phyloP scores from a whole-genome alignment of 1,139 yeast species.

The Suhomyces maxii region DNA sequence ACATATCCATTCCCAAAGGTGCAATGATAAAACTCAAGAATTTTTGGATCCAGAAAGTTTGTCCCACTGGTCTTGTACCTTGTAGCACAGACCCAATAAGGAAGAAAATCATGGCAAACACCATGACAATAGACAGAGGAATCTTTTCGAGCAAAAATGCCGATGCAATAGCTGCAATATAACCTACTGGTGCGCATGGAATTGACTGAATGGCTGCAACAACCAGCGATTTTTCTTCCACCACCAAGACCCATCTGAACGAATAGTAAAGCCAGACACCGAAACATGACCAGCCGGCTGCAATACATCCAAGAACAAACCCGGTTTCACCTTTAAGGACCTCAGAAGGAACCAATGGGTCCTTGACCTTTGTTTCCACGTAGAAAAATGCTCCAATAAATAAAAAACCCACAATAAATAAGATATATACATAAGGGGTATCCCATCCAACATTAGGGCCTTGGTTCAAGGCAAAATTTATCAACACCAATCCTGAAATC shows the following conservation, averaged over 20 bases:
- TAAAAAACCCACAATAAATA: constrained; percentile 49
- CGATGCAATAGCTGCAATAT: constrained; percentile 46
- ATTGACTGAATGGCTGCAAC: constrained; percentile 38
- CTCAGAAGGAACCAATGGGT: constrained; percentile 51
- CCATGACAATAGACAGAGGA: constrained; percentile 45
- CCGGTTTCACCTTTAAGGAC: constrained; percentile 43
- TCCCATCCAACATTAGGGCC: constrained; percentile 64
- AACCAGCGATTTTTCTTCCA: constrained; percentile 35
- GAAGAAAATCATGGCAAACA: constrained; percentile 47
- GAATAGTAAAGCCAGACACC: constrained; percentile 57
- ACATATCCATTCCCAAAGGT: constrained; percentile 65
- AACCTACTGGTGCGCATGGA: constrained; percentile 45
- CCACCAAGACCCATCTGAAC: constrained; percentile 33
- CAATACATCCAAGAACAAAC: constrained; percentile 49
- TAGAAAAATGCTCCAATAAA: constrained; percentile 35
- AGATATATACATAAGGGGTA: constrained; percentile 46
- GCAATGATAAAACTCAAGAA: constrained; percentile 49
- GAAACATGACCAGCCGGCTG: constrained; percentile 62
- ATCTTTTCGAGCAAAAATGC: constrained; percentile 37
- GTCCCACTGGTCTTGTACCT: constrained; percentile 47
- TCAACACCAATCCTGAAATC: constrained; percentile 48
- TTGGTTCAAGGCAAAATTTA: constrained; percentile 61
- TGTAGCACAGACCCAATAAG: constrained; percentile 39
- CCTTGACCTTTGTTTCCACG: constrained; percentile 34
- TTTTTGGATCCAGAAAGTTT: constrained; percentile 54